These are phyloP conservation scores for Fusarium coicis DNA, from an alignment of 2,329 filamentous ascomycete species.

Conservation along the genomic window DNA sequence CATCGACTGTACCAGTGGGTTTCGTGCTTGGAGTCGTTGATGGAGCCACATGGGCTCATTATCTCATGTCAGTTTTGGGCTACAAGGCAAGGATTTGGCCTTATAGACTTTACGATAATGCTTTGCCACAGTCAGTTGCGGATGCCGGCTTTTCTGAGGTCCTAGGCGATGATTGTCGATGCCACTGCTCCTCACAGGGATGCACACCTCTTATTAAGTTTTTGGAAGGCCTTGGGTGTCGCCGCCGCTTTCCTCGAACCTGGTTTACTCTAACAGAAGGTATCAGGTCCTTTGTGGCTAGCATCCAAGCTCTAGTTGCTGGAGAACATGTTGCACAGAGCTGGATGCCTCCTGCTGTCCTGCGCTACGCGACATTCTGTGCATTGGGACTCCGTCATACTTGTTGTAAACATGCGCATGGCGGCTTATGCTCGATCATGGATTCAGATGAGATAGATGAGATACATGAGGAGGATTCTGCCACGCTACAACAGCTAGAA, in stretches of 20 bases:
- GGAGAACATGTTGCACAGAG: rapidly evolving
- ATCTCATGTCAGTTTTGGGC: rapidly evolving
- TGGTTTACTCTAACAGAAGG: rapidly evolving
- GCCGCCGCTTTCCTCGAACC: background rate
- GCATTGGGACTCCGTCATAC: background rate
- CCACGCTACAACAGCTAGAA: rapidly evolving
- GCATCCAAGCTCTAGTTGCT: rapidly evolving
- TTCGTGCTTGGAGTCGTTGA: rapidly evolving
- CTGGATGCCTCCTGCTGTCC: background rate
- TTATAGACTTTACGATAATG: background rate
- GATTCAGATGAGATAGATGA: background rate
- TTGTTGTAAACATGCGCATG: background rate
- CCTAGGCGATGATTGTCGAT: background rate
- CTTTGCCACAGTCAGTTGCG: background rate
- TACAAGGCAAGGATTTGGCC: background rate
- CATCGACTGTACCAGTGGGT: rapidly evolving
- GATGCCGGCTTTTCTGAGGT: rapidly evolving
- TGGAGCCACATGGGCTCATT: background rate
- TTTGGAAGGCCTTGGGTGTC: rapidly evolving
- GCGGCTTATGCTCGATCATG: rapidly evolving
- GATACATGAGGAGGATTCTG: background rate
- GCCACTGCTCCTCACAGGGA: background rate
- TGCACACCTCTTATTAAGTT: background rate
- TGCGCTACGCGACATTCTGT: rapidly evolving
- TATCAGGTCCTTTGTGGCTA: background rate